Evolutionary conservation across 768 basidiomycete species (phyloP).

Genomic region (Pilatotrama ljubarskyi): DNA sequence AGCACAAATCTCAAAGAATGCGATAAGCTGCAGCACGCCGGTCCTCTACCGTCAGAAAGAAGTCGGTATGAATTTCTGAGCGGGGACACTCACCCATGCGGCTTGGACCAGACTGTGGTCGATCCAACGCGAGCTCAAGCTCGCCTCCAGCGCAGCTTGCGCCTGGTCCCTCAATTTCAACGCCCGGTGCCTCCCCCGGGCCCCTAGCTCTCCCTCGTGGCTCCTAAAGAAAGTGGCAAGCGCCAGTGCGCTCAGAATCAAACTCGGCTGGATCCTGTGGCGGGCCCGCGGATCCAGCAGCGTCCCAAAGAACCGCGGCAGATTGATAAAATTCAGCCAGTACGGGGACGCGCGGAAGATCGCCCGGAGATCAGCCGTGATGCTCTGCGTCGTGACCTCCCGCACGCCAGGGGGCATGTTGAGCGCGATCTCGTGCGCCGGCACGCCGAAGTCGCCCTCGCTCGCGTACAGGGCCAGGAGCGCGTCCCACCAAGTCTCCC

Average conservation of each 20-base stretch:
- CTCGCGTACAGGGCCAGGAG: conserved; percentile 54
- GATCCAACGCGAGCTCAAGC: conserved; percentile 68
- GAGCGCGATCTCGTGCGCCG: conserved; percentile 12
- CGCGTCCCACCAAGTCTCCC: conserved; percentile 81
- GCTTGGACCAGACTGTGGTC: conserved; percentile 75
- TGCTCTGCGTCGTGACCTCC: conserved; percentile 43
- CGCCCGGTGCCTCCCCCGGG: conserved; percentile 54
- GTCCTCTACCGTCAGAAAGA: background rate
- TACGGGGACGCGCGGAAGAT: conserved; percentile 64
- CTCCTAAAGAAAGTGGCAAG: conserved; percentile 71
- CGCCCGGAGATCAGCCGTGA: conserved; percentile 60
- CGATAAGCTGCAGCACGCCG: conserved; percentile 49
- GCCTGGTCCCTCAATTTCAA: conserved; percentile 65
- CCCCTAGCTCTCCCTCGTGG: conserved; percentile 54
- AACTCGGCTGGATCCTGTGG: conserved; percentile 63
- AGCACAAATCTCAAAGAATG: conserved; percentile 70
- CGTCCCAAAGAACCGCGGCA: conserved; percentile 63
- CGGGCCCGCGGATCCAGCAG: conserved; percentile 57
- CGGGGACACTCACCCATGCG: conserved; percentile 45
- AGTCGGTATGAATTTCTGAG: background rate
- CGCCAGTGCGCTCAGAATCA: conserved; percentile 62
- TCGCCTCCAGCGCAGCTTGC: conserved; percentile 69
- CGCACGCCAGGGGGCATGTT: conserved; percentile 38
- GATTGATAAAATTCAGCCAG: conserved; percentile 75
- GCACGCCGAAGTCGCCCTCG: background rate